A percentile compares a stretch with the other conserved stretches of the same genome.
These are phyloP conservation scores for Penicillium sp. DNA, from an alignment of 2,329 filamentous ascomycete species.

Conservation along the genomic window DNA sequence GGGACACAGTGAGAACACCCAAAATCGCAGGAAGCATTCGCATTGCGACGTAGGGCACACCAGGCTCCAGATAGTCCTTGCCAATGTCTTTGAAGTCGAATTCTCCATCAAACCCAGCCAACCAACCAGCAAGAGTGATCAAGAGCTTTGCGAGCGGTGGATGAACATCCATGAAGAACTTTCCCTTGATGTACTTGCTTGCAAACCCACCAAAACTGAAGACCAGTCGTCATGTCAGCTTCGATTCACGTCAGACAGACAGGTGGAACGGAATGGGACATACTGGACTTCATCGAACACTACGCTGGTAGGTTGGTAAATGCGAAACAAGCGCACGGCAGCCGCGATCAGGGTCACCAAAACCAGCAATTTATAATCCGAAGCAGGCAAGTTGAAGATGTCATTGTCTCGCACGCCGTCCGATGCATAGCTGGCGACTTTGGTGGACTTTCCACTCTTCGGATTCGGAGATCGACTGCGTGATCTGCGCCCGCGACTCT, in stretches of 20 bases:
- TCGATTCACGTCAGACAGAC: background rate
- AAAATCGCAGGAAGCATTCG: constrained; percentile 84
- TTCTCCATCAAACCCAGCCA: constrained; percentile 88
- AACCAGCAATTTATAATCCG: constrained; percentile 74
- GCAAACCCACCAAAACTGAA: constrained; percentile 92
- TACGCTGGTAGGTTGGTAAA: constrained; percentile 92
- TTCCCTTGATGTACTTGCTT: constrained; percentile 98
- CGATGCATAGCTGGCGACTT: constrained; percentile 40
- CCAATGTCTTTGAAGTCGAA: constrained; percentile 99
- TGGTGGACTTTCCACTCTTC: constrained; percentile 32
- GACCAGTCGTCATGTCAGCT: constrained; percentile 2
- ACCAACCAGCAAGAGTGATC: constrained; percentile 88
- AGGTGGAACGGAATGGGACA: constrained; percentile 36
- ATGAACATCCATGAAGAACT: constrained; percentile 99
- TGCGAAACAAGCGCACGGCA: constrained; percentile 82
- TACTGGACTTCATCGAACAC: constrained; percentile 99
- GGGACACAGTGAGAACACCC: constrained; percentile 80
- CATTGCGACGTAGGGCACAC: constrained; percentile 97
- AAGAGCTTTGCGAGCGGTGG: constrained; percentile 94
- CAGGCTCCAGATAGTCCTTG: constrained; percentile 93
- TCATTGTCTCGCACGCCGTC: constrained; percentile 72
- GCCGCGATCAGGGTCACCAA: constrained; percentile 68
- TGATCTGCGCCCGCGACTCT: constrained; percentile 30
- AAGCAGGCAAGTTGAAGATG: constrained; percentile 75
- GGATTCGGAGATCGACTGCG: constrained; percentile 37